Evolutionary conservation across 116 monocot genomes (phyloP).

Genomic region (Phalaenopsis hybrid): DNA sequence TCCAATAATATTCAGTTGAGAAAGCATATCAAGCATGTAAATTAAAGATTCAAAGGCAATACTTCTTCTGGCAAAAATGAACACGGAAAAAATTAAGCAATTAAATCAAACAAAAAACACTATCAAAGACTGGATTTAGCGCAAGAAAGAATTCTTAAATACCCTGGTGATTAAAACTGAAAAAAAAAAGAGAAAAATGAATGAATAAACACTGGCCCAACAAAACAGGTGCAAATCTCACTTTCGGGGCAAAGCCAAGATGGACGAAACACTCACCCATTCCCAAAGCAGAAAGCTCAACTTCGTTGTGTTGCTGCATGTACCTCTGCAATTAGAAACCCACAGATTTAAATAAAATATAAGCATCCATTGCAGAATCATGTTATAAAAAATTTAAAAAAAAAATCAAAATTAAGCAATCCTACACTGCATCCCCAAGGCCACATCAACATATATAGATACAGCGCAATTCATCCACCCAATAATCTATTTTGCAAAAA

Average conservation of each 20-base stretch:
- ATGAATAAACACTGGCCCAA: background rate
- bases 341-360: background rate
- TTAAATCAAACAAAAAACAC: background rate
- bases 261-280: slow-evolving; percentile 16
- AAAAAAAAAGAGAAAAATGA: background rate
- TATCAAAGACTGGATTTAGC: background rate
- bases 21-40: too few species aligned
- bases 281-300: slow-evolving; percentile 31
- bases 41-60: too few species aligned
- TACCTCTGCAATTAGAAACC: slow-evolving; percentile 19
- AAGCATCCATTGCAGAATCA: background rate
- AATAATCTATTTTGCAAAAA: background rate
- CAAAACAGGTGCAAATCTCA: background rate
- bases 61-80: background rate
- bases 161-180: background rate
- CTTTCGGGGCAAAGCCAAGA: background rate
- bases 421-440: background rate
- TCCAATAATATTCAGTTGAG: too few species aligned
- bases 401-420: background rate
- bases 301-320: slow-evolving; percentile 35
- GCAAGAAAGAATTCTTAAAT: background rate
- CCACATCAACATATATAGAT: background rate
- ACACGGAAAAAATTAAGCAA: background rate
- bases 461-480: background rate
- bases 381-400: background rate